phyloP scores from a whole-genome alignment of 495 filamentous ascomycete species.

The Penicillium pulvis region DNA sequence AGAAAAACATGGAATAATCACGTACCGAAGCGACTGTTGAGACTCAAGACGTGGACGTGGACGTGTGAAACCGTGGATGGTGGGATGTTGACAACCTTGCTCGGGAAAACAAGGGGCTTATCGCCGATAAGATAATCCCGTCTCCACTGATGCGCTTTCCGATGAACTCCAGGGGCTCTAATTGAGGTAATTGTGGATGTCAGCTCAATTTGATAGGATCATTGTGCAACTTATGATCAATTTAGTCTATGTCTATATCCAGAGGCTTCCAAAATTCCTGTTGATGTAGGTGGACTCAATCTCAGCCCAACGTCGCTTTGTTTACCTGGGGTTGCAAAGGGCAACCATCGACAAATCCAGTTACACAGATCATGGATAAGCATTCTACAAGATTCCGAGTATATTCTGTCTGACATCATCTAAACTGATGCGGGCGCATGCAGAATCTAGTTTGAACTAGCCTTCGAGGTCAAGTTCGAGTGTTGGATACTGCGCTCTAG shows the following conservation, averaged over 20 bases:
- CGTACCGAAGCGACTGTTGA: constrained; percentile 11
- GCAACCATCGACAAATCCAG: constrained; percentile 19
- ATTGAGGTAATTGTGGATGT: background rate
- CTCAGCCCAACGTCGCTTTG: constrained; percentile 25
- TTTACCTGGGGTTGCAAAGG: constrained; percentile 30
- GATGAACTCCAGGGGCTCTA: constrained; percentile 9
- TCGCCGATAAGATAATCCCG: constrained; percentile 32
- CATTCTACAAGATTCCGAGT: background rate
- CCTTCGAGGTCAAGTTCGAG: too few relatives aligned
- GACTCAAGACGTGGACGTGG: constrained; percentile 1
- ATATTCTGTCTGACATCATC: background rate
- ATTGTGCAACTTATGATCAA: background rate
- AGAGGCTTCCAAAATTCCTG: background rate
- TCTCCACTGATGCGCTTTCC: constrained; percentile 22
- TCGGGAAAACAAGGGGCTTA: constrained; percentile 36
- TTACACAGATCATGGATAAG: background rate
- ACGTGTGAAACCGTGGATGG: constrained; percentile 19
- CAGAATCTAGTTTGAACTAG: too few relatives aligned
- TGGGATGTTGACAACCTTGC: constrained; percentile 28
- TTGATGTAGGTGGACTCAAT: constrained; percentile 18
- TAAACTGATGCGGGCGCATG: background rate
- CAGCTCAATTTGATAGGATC: background rate
- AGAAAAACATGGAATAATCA: background rate
- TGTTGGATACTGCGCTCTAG: too few relatives aligned
- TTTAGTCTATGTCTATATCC: background rate